Evolutionary conservation across 2,329 filamentous ascomycete genomes (phyloP), one percentile per base, ranked within the genome.

Genomic region (Penicillium psychrosexuale): DNA sequence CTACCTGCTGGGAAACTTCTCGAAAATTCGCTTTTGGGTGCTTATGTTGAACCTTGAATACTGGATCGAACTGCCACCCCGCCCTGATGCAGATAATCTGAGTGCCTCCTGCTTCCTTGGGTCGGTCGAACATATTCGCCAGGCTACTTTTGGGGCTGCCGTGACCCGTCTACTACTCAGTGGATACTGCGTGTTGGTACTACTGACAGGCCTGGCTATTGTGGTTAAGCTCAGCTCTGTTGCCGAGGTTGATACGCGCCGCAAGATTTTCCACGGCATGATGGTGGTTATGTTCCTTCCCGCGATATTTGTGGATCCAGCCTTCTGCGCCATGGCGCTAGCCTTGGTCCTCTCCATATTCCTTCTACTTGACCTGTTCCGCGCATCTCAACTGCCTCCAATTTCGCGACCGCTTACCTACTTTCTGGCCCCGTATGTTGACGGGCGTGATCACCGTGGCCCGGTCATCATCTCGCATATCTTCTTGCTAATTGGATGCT

Each of bases 211-310:
- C 0, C 80, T 97, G 34, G 75, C 85, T 9, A 79, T 89, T 4
- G 90, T 97, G 8, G 84, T 94, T 49, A 84, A 81, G 39, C 82
- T 96, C 36, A 89, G 88, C 38, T 79, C 85, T 3, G 78, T 90
- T 47, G 92, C 89, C 62, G 92, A 97, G 74, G 93, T 99, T 44
- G 94, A 99, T 74, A 99, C 94, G 1, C 84, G 94, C 47, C 86
- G 94, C 47, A 99, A 99, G 73, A 90, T 97, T 24, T 99, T 99
- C 72, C 94, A 99, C 72, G 95, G 95, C 63, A 96, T 93, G 82
- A 97, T 97, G 89, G 93, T 97, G 8, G 85, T 86, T 53, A 97
- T 99, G 90, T 87, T 99, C 53, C 80, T 97, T 2, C 92, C 94
- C 0, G 85, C 90, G 1, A 89, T 88, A 2, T 97, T 86, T 69